Percentiles rank a stretch among this genome's conserved stretches.
phyloP scores from a whole-genome alignment of 192 early-diverging fungal species.

The Podila epigama region DNA sequence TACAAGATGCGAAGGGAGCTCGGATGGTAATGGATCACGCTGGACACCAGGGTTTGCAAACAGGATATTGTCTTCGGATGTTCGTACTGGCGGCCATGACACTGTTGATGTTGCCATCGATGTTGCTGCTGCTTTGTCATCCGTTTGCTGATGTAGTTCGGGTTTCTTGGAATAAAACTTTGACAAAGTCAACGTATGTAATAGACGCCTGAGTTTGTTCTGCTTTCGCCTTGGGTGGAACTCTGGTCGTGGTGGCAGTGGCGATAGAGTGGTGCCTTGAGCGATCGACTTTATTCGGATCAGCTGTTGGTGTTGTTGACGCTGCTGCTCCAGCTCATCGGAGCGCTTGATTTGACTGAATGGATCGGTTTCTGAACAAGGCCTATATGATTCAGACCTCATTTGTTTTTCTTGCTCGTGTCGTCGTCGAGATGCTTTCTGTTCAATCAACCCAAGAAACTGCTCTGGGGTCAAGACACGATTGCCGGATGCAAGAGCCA shows the following conservation, averaged over 20 bases:
- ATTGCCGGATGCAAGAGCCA: conserved; percentile 3
- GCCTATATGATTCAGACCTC: not conserved
- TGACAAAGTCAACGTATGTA: too few relatives aligned
- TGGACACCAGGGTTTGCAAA: conserved; percentile 25
- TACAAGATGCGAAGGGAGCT: conserved; percentile 15
- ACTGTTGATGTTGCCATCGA: not conserved
- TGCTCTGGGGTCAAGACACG: conserved; percentile 19
- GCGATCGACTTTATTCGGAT: not conserved
- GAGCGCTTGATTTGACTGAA: too few relatives aligned
- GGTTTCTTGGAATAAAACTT: not conserved
- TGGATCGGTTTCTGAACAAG: too few relatives aligned
- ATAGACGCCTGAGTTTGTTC: not conserved
- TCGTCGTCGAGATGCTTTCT: not conserved
- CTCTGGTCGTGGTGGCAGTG: not conserved
- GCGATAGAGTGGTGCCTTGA: not conserved
- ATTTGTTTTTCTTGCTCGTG: not conserved
- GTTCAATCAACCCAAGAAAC: not conserved
- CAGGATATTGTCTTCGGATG: conserved; percentile 19
- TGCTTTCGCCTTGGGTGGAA: not conserved
- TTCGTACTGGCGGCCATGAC: not conserved
- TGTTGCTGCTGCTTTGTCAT: too few relatives aligned
- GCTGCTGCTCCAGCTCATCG: not conserved
- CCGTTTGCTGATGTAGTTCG: not conserved
- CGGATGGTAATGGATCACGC: conserved; percentile 16
- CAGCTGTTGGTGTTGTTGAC: not conserved